Evolutionary conservation across 2,329 filamentous ascomycete species (phyloP).

Genomic region (Aureobasidium sp.): DNA sequence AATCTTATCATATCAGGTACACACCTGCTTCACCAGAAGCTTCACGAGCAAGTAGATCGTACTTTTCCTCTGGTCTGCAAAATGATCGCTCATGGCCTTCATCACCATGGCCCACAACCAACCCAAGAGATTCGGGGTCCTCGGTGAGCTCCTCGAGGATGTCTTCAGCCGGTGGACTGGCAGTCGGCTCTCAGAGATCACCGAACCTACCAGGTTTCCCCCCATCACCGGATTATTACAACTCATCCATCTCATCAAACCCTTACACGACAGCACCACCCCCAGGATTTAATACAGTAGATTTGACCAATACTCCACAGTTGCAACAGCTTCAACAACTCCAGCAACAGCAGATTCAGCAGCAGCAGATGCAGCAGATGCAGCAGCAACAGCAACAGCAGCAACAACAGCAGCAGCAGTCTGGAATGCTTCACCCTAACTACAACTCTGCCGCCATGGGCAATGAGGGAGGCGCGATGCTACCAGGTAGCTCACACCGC

Average conservation of each 20-base stretch:
- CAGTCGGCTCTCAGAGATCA: slow-evolving; percentile 12
- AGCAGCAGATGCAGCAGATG: not conserved
- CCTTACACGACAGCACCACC: slow-evolving; percentile 13
- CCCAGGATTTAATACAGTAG: slow-evolving; percentile 13
- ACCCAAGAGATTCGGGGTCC: slow-evolving; percentile 9
- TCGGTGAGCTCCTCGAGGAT: slow-evolving; percentile 4
- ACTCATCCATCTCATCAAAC: slow-evolving; percentile 9
- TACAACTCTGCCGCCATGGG: slow-evolving; percentile 2
- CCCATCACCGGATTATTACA: slow-evolving; percentile 11
- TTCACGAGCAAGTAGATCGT: not conserved
- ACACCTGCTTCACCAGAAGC: slow-evolving; percentile 9
- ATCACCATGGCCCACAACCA: slow-evolving; percentile 7
- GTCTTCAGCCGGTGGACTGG: not conserved
- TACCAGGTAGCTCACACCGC: slow-evolving; percentile 43
- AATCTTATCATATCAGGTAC: slow-evolving; percentile 14
- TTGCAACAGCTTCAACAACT: slow-evolving; percentile 5
- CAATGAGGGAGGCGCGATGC: slow-evolving; percentile 4
- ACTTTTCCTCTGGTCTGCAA: slow-evolving; percentile 1
- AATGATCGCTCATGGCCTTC: slow-evolving; percentile 6
- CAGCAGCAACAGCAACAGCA: not conserved
- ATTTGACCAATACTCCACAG: slow-evolving; percentile 2
- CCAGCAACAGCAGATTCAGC: not conserved
- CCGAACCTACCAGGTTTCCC: not conserved
- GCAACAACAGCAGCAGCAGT: slow-evolving; percentile 1
- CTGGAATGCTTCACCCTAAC: slow-evolving; percentile 9